Evolutionary conservation across 2,329 filamentous ascomycete genomes (phyloP).

Genomic region (Nemania abortiva): DNA sequence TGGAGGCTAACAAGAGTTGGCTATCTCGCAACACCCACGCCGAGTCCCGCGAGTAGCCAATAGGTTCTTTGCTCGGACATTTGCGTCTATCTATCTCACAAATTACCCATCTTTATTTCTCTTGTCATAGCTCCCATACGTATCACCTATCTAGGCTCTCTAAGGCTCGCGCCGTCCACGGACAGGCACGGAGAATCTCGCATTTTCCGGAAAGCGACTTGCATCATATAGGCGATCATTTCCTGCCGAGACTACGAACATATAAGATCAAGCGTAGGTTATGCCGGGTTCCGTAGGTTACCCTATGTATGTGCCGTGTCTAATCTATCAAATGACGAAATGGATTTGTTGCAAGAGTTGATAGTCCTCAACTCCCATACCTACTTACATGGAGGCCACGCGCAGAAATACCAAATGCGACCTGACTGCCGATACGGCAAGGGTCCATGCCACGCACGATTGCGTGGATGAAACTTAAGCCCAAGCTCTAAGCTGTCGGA

Average conservation of each 20-base stretch:
- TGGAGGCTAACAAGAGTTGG: slow-evolving; percentile 44
- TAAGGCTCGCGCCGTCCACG: slow-evolving; percentile 38
- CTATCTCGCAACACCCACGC: slow-evolving; percentile 43
- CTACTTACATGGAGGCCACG: background rate
- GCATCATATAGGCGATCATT: slow-evolving; percentile 26
- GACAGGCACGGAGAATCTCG: slow-evolving; percentile 38
- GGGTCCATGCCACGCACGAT: slow-evolving; percentile 36
- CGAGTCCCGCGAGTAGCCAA: slow-evolving; percentile 43
- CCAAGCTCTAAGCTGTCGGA: slow-evolving; percentile 37
- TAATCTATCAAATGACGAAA: slow-evolving; percentile 26
- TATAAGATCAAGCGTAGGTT: slow-evolving; percentile 17
- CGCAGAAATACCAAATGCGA: slow-evolving; percentile 13
- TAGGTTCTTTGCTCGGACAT: slow-evolving; percentile 49
- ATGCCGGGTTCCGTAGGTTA: slow-evolving; percentile 7
- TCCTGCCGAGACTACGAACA: slow-evolving; percentile 19
- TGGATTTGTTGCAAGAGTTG: slow-evolving; percentile 7
- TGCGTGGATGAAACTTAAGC: slow-evolving; percentile 43
- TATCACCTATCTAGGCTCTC: slow-evolving; percentile 3
- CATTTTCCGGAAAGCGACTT: slow-evolving; percentile 41
- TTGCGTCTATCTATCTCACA: slow-evolving; percentile 43
- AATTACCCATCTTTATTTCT: slow-evolving; percentile 34
- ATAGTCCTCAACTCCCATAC: background rate
- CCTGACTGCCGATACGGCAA: slow-evolving; percentile 20
- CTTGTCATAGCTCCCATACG: slow-evolving; percentile 12
- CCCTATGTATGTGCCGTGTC: background rate